Conservation (phyloP, 2,329 filamentous ascomycete species). For the Trichoderma sp. region DNA sequence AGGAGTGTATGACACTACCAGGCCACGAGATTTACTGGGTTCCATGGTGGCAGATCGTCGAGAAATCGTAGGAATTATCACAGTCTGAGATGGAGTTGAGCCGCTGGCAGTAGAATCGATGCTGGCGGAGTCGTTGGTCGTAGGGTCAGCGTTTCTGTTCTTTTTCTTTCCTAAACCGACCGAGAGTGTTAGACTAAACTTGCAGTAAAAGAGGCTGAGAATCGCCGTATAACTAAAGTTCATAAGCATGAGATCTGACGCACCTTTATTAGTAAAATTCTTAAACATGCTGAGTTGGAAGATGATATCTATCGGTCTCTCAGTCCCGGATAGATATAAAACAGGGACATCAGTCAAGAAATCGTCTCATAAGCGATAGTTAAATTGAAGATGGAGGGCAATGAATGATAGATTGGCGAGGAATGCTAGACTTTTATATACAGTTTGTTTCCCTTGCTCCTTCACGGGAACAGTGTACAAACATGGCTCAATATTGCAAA, state of each 20-base stretch:
- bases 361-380: neutral
- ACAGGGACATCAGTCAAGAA: neutral
- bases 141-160: neutral
- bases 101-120: neutral
- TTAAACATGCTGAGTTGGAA: slow-evolving; percentile 10
- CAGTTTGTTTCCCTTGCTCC: neutral
- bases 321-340: neutral
- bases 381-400: neutral
- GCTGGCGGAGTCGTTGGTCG: neutral
- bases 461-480: neutral
- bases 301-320: neutral
- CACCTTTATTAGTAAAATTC: neutral
- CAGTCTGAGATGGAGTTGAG: neutral
- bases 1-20: neutral
- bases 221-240: neutral
- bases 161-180: neutral
- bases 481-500: neutral
- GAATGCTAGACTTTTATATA: neutral
- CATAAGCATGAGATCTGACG: neutral
- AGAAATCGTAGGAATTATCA: neutral
- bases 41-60: slow-evolving; percentile 4
- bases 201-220: neutral
- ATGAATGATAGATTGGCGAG: neutral
- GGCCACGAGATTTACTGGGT: neutral
- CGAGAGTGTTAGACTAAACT: neutral